These are phyloP conservation scores for Hordeum vulgare DNA, from an alignment of 176 grass and related monocot species.

Conservation along the genomic window DNA sequence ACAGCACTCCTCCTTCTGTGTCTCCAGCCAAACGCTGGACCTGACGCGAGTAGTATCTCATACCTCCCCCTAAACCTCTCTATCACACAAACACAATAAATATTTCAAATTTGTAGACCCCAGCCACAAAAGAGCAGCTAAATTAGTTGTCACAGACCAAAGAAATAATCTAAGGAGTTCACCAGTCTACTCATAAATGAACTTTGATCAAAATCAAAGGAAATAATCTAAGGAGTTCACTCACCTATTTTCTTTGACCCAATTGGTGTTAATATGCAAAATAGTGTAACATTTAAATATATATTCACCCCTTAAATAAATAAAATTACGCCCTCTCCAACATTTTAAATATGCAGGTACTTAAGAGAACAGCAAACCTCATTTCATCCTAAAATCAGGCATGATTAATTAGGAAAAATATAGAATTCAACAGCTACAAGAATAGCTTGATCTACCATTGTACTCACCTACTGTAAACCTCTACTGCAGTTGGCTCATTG, in stretches of 20 bases:
- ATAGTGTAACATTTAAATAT: not conserved
- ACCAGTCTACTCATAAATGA: constrained; percentile 16
- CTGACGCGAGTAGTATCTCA: constrained; percentile 68
- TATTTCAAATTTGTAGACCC: constrained; percentile 37
- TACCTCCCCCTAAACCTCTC: constrained; percentile 55
- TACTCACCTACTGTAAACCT: constrained; percentile 21
- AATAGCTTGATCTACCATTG: not conserved
- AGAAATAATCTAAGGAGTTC: constrained; percentile 21
- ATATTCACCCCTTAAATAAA: not conserved
- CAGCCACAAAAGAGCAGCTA: constrained; percentile 27
- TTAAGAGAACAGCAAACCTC: not conserved
- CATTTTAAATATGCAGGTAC: not conserved
- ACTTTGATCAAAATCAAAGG: constrained; percentile 13
- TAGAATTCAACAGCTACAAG: not conserved
- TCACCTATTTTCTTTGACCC: constrained; percentile 49
- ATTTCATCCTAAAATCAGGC: constrained; percentile 9
- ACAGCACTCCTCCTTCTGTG: constrained; percentile 60
- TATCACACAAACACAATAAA: constrained; percentile 26
- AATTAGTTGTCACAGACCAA: constrained; percentile 26
- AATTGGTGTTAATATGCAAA: constrained; percentile 33
- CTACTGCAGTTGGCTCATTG: constrained; percentile 6
- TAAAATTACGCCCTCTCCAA: not conserved
- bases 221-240: constrained; percentile 16
- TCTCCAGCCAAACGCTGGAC: constrained; percentile 61
- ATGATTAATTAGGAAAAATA: not conserved